Evolutionary conservation across 148 eudicot genomes (phyloP).

Genomic region (Oxyria digyna): DNA sequence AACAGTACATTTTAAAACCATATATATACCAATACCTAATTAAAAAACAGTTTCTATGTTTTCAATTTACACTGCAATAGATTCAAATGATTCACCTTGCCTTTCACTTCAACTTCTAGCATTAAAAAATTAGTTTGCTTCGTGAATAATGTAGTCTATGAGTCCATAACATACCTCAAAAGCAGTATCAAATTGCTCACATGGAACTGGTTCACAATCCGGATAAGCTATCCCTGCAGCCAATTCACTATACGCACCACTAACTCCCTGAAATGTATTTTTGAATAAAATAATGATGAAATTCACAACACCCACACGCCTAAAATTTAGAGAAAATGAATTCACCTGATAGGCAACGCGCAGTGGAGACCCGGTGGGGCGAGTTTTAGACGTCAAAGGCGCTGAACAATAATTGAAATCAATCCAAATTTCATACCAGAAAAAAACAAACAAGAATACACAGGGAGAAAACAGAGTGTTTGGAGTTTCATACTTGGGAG

Average conservation of each 20-base stretch:
- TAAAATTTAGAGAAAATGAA: neutral
- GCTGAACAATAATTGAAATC: neutral
- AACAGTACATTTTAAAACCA: neutral
- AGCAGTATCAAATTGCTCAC: conserved; percentile 55
- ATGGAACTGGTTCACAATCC: conserved; percentile 58
- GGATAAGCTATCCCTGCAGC: conserved; percentile 58
- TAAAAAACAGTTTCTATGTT: neutral
- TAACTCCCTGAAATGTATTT: conserved; percentile 35
- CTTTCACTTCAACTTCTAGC: neutral
- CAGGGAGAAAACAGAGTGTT: neutral
- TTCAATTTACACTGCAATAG: neutral
- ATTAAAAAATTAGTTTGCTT: neutral
- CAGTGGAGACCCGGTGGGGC: conserved; percentile 20
- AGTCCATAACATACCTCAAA: conserved; percentile 34
- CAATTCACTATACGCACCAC: conserved; percentile 60
- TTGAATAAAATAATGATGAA: neutral
- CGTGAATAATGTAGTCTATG: neutral
- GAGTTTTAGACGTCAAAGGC: conserved; percentile 6
- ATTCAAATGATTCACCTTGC: neutral
- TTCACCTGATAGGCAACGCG: conserved; percentile 62
- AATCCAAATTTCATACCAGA: neutral
- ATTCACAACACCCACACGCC: neutral
- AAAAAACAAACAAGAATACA: neutral
- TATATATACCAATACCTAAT: neutral
- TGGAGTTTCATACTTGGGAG: conserved; percentile 6